Evolutionary conservation across 2,329 filamentous ascomycete genomes (phyloP).

Genomic region (Epichloe typhina): DNA sequence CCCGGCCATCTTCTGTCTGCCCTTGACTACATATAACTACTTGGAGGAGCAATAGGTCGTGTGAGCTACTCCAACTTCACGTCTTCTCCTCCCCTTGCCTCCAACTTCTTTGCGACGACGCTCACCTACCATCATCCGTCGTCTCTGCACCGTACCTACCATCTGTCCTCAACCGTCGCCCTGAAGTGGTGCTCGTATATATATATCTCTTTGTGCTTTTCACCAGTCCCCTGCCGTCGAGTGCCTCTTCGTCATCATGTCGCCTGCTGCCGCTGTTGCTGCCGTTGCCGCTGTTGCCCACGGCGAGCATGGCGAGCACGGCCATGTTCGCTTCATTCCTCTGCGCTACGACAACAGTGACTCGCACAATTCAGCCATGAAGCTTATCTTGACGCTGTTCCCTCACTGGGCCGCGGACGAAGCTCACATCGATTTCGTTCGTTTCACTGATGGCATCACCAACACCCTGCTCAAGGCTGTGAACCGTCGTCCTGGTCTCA

Average conservation of each 20-base stretch:
- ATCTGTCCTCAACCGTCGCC: not conserved
- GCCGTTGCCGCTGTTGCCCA: too few relatives aligned
- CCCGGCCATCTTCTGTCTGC: conserved; percentile 7
- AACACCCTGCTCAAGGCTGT: conserved; percentile 80
- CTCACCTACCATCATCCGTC: conserved; percentile 1
- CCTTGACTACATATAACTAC: not conserved
- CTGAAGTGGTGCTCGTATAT: conserved; percentile 1
- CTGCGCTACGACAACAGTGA: conserved; percentile 67
- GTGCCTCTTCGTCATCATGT: conserved; percentile 14
- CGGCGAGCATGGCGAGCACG: conserved; percentile 18
- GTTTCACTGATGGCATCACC: conserved; percentile 96
- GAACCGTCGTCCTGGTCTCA: conserved; percentile 52
- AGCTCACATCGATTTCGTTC: conserved; percentile 68
- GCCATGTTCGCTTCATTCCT: conserved; percentile 51
- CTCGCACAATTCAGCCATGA: conserved; percentile 64
- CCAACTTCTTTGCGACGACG: not conserved
- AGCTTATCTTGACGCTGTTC: conserved; percentile 64
- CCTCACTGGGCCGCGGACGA: conserved; percentile 69
- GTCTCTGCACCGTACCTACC: not conserved
- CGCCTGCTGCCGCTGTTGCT: conserved; percentile 17
- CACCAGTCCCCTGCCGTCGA: not conserved
- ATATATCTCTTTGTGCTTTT: not conserved
- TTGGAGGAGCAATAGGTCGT: conserved; percentile 26
- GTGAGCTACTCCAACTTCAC: conserved; percentile 17
- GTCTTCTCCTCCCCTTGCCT: not conserved